Evolutionary conservation across 169 alveolate species (phyloP).

Genomic region (Eimeria maxima): DNA sequence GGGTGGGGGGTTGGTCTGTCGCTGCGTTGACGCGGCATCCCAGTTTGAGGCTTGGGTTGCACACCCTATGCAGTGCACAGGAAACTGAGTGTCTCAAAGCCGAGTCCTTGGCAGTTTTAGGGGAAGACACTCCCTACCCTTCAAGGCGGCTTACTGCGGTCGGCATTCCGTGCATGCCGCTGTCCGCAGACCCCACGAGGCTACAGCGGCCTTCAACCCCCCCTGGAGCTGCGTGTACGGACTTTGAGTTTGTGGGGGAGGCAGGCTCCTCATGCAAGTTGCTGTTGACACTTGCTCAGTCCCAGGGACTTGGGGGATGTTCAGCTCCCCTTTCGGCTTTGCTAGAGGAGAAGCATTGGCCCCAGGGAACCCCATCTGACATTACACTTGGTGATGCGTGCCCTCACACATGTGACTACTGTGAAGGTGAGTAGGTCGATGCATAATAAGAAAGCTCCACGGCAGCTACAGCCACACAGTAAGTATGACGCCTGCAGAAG

Average conservation of each 20-base stretch:
- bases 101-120: background rate
- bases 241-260: slow-evolving; percentile 76
- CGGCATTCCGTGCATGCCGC: background rate
- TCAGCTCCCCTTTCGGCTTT: slow-evolving; percentile 50
- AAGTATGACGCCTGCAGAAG: background rate
- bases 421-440: slow-evolving; percentile 36
- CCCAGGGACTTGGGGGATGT: slow-evolving; percentile 72
- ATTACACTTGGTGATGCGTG: slow-evolving; percentile 61
- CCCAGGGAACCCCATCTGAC: slow-evolving; percentile 65
- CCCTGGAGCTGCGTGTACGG: slow-evolving; percentile 68
- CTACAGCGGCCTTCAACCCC: slow-evolving; percentile 60
- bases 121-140: background rate
- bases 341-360: slow-evolving; percentile 68
- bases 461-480: background rate
- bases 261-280: slow-evolving; percentile 67
- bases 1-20: background rate
- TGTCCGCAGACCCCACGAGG: slow-evolving; percentile 67
- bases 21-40: background rate
- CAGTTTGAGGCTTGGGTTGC: background rate
- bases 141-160: background rate
- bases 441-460: background rate
- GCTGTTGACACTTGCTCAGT: slow-evolving; percentile 66
- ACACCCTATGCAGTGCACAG: background rate
- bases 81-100: background rate
- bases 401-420: slow-evolving; percentile 66